Percentiles rank a stretch among this genome's conserved stretches.
phyloP scores from a whole-genome alignment of 169 alveolate genomes.

The Besnoitia besnoiti region DNA sequence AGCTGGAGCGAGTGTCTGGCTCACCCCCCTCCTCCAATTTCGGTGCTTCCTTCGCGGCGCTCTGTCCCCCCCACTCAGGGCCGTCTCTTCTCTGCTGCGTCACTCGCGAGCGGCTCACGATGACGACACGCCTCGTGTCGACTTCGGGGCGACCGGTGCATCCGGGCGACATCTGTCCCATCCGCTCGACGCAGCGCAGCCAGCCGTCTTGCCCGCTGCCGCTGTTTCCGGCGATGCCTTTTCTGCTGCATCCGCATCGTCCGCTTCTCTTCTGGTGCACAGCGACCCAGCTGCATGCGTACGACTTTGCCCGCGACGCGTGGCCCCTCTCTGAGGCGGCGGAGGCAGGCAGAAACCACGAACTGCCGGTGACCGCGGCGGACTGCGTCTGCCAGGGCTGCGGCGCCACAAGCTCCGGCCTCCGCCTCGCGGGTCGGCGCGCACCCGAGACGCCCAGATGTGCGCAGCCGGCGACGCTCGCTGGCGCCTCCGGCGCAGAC shows the following conservation, averaged over 20 bases:
- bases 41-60: background rate
- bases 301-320: background rate
- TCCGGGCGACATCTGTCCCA: background rate
- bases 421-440: background rate
- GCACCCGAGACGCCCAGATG: background rate
- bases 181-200: background rate
- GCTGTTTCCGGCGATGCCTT: constrained; percentile 27
- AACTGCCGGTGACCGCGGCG: constrained; percentile 15
- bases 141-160: background rate
- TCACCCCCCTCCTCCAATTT: background rate
- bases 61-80: background rate
- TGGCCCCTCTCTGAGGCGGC: background rate
- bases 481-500: background rate
- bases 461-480: background rate
- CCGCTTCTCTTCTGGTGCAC: constrained; percentile 43
- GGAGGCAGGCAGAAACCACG: background rate
- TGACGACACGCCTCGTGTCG: background rate
- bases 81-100: background rate
- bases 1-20: background rate
- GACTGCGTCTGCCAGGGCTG: constrained; percentile 51
- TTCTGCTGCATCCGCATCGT: constrained; percentile 44
- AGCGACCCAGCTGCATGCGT: background rate
- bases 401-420: constrained; percentile 29
- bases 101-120: background rate
- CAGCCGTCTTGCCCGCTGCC: constrained; percentile 18